Conservation (phyloP, 495 filamentous ascomycete species). For the Trichoderma orchidacearum region DNA sequence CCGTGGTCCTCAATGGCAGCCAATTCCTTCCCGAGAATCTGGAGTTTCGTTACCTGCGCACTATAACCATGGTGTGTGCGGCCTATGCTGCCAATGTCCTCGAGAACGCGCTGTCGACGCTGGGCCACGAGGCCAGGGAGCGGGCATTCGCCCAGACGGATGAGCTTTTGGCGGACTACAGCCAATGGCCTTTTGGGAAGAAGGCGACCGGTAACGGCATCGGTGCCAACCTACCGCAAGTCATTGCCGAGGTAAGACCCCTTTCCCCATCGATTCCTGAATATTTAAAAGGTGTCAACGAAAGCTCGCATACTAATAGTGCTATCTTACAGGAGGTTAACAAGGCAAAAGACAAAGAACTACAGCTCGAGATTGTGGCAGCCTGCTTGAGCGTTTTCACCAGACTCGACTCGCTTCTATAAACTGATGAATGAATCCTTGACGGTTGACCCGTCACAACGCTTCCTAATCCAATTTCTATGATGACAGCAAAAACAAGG, state of each 20-base stretch:
- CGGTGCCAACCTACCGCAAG: constrained; percentile 87
- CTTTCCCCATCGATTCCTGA: neutral
- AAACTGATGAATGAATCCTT: neutral
- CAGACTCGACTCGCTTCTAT: constrained; percentile 68
- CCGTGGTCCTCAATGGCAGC: constrained; percentile 71
- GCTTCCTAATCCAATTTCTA: neutral
- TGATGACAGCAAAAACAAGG: neutral
- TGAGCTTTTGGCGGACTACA: constrained; percentile 88
- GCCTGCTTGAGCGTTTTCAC: constrained; percentile 96
- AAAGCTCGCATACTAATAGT: neutral
- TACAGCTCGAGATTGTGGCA: constrained; percentile 93
- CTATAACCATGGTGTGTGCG: constrained; percentile 91
- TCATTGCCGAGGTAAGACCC: constrained; percentile 51
- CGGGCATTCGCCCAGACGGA: constrained; percentile 93
- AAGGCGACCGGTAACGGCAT: constrained; percentile 65
- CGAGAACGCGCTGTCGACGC: constrained; percentile 86
- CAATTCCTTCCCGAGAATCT: constrained; percentile 87
- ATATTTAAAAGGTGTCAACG: neutral
- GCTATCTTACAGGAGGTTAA: constrained; percentile 47
- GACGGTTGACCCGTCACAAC: neutral
- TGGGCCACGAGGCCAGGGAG: constrained; percentile 89
- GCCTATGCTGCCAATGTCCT: constrained; percentile 97
- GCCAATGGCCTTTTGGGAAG: constrained; percentile 88
- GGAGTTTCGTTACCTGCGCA: constrained; percentile 84
- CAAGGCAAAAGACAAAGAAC: constrained; percentile 73